These are phyloP conservation scores for Gossypium davidsonii DNA, from an alignment of 441 rosid species.

Conservation along the genomic window DNA sequence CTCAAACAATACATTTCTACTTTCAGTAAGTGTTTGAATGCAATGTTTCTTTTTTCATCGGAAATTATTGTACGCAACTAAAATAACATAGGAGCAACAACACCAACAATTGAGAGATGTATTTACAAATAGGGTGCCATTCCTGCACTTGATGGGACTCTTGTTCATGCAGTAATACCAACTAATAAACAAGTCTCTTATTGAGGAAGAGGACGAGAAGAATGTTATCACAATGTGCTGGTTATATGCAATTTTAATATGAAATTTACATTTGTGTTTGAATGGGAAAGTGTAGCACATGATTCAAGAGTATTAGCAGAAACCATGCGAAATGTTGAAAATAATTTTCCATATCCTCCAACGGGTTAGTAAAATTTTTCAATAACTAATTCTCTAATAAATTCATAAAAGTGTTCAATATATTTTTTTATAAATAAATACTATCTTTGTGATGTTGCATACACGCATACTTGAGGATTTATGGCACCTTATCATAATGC, in stretches of 20 bases:
- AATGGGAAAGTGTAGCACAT: background rate
- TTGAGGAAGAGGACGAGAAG: background rate
- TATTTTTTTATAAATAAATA: too few relatives aligned
- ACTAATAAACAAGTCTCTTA: too few relatives aligned
- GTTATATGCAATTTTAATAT: background rate
- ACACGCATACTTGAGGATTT: background rate
- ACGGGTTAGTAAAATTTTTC: background rate
- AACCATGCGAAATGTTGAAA: background rate
- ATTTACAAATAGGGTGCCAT: background rate
- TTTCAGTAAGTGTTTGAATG: too few relatives aligned
- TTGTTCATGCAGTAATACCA: too few relatives aligned
- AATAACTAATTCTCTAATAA: too few relatives aligned
- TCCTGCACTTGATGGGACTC: too few relatives aligned
- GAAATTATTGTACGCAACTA: background rate
- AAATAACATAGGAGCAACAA: background rate
- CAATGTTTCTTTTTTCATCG: background rate
- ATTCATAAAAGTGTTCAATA: too few relatives aligned
- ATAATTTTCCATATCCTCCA: background rate
- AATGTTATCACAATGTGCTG: background rate
- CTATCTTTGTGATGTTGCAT: background rate
- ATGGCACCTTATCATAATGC: background rate
- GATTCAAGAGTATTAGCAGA: background rate
- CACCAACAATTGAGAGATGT: background rate
- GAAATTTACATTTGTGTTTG: background rate
- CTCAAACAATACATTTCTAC: background rate